A percentile compares a stretch with the other conserved stretches of the same genome.
Evolutionary conservation across 768 basidiomycete species (phyloP).

Genomic region (Vararia minispora): DNA sequence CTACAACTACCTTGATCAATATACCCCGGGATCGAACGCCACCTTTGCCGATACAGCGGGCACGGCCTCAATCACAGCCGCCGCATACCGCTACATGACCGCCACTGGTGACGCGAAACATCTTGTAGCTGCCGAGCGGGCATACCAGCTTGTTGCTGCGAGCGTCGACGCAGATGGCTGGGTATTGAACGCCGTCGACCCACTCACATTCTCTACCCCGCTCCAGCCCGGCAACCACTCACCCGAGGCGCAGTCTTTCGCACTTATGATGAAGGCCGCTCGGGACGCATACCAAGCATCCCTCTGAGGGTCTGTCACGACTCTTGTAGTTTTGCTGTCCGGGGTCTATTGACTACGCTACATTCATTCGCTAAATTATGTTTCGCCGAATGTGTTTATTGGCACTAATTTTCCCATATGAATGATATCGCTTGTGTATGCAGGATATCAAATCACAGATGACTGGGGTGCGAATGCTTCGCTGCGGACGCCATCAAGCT

Average conservation of each 20-base stretch:
- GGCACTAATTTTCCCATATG: too few species aligned
- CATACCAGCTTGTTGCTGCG: constrained; percentile 23
- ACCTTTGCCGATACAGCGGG: constrained; percentile 42
- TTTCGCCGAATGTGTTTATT: too few species aligned
- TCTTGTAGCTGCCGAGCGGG: constrained; percentile 29
- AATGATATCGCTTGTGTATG: too few species aligned
- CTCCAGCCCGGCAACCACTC: constrained; percentile 26
- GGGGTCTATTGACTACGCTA: too few species aligned
- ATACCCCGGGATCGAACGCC: too few species aligned
- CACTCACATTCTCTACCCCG: constrained; percentile 34
- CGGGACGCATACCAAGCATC: too few species aligned
- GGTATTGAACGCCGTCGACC: constrained; percentile 38
- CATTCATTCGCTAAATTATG: too few species aligned
- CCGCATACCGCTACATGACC: constrained; percentile 40
- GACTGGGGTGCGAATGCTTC: too few species aligned
- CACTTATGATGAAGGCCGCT: constrained; percentile 40
- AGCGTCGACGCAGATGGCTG: constrained; percentile 30
- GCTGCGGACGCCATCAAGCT: too few species aligned
- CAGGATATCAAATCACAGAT: too few species aligned
- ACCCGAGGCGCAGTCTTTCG: constrained; percentile 53
- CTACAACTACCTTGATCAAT: constrained; percentile 37
- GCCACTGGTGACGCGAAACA: constrained; percentile 25
- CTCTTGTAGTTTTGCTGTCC: too few species aligned
- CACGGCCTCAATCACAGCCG: constrained; percentile 43
- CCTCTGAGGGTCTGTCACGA: too few species aligned